A percentile compares a stretch with the other conserved stretches of the same genome.
phyloP scores from a whole-genome alignment of 495 filamentous ascomycete genomes.

The Glonium stellatum region DNA sequence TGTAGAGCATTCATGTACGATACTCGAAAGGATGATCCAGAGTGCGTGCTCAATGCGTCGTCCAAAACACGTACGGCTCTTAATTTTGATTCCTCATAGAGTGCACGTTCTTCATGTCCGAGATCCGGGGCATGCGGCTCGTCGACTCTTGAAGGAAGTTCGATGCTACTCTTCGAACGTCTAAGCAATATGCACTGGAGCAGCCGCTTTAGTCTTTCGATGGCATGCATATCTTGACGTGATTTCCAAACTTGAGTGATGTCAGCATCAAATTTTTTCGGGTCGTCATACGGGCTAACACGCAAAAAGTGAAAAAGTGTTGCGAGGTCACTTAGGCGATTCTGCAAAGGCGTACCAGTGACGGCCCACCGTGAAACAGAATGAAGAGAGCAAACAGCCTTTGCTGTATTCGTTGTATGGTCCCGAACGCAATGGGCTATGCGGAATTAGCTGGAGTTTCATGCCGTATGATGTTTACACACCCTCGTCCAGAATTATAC shows the following conservation, averaged over 20 bases:
- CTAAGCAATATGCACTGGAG: conserved; percentile 34
- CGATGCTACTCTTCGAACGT: conserved; percentile 34
- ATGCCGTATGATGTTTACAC: background rate
- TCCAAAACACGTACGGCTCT: background rate
- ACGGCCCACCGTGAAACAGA: conserved; percentile 22
- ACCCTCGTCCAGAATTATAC: conserved; percentile 20
- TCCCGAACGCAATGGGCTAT: conserved; percentile 11
- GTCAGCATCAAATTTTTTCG: conserved; percentile 32
- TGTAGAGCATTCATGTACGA: conserved; percentile 9
- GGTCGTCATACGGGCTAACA: conserved; percentile 38
- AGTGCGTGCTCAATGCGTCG: background rate
- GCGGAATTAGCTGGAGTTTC: background rate
- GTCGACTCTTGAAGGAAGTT: conserved; percentile 31
- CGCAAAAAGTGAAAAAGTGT: conserved; percentile 39
- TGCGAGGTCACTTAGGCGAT: conserved; percentile 36
- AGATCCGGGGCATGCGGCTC: background rate
- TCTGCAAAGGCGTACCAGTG: conserved; percentile 43
- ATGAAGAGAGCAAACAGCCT: conserved; percentile 3
- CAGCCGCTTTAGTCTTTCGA: conserved; percentile 36
- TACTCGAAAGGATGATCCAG: background rate
- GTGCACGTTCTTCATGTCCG: background rate
- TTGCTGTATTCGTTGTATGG: background rate
- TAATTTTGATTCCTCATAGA: background rate
- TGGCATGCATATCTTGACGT: conserved; percentile 30
- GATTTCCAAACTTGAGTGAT: conserved; percentile 36